These are phyloP conservation scores for Eimeria acervulina DNA, from an alignment of 169 alveolate species.

Conservation along the genomic window DNA sequence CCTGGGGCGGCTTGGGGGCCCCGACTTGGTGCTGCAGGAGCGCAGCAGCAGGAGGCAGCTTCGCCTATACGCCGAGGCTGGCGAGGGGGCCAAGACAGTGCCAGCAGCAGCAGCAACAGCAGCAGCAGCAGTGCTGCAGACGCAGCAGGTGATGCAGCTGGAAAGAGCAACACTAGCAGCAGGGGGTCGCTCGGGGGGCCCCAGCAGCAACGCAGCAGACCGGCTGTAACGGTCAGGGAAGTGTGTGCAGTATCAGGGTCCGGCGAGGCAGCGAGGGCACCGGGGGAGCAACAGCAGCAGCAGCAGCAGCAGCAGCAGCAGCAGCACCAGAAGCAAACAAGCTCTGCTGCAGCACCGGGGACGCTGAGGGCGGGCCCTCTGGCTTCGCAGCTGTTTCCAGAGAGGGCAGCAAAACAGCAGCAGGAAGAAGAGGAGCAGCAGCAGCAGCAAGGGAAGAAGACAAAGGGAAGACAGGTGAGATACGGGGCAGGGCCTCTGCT, in stretches of 20 bases:
- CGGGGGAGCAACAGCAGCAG: conserved; percentile 22
- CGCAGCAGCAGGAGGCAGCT: conserved; percentile 20
- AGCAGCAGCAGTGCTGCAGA: conserved; percentile 48
- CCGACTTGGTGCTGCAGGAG: neutral
- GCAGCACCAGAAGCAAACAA: neutral
- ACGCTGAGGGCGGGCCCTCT: conserved; percentile 4
- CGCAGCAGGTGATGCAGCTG: conserved; percentile 12
- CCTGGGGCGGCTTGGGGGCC: conserved; percentile 36
- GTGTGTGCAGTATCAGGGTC: conserved; percentile 23
- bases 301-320: conserved; percentile 16
- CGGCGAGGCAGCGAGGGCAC: neutral
- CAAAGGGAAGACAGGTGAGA: conserved; percentile 44
- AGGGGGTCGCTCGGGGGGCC: conserved; percentile 16
- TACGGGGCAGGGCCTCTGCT: neutral
- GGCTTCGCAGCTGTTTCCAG: conserved; percentile 14
- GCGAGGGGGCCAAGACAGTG: conserved; percentile 26
- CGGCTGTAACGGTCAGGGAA: neutral
- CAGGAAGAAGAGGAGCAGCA: neutral
- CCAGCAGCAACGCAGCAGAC: conserved; percentile 11
- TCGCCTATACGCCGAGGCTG: conserved; percentile 48
- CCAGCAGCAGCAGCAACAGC: conserved; percentile 67
- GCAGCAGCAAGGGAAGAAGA: conserved; percentile 35
- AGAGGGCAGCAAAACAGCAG: neutral
- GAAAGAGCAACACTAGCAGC: neutral
- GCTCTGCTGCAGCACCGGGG: neutral